phyloP scores from a whole-genome alignment of 768 basidiomycete genomes.

The Rhodotorula paludigena region DNA sequence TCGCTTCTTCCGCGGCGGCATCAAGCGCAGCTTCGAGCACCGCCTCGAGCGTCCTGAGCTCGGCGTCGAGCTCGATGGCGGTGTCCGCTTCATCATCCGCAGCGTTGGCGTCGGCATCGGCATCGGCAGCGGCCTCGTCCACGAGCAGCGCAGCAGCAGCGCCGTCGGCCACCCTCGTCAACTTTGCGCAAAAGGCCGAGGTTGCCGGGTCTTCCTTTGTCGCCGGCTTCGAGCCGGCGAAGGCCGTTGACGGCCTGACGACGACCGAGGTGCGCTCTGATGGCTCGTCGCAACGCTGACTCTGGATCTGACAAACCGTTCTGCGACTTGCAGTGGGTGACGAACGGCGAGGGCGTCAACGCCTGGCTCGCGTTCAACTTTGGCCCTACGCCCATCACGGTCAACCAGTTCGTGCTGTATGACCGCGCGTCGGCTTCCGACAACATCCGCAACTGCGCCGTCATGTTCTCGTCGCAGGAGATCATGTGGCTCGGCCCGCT shows the following conservation, averaged over 20 bases:
- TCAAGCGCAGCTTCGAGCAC: too few relatives aligned
- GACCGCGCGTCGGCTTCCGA: constrained; percentile 20
- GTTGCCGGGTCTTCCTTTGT: too few relatives aligned
- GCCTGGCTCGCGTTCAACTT: constrained; percentile 21
- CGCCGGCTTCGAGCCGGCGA: background rate
- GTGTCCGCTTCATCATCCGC: background rate
- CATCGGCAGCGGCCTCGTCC: too few relatives aligned
- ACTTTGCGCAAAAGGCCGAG: too few relatives aligned
- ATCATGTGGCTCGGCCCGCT: constrained; percentile 15
- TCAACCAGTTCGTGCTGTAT: constrained; percentile 20
- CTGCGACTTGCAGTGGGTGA: constrained; percentile 19
- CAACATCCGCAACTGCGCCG: constrained; percentile 12
- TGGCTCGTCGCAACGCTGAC: too few relatives aligned
- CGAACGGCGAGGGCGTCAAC: constrained; percentile 18
- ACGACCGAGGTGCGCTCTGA: background rate
- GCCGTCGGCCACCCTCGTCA: too few relatives aligned
- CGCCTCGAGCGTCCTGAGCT: too few relatives aligned
- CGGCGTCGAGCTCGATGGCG: too few relatives aligned
- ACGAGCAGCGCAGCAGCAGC: too few relatives aligned
- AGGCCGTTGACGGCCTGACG: background rate
- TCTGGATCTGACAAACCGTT: too few relatives aligned
- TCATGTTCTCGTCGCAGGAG: constrained; percentile 19
- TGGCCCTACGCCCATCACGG: background rate
- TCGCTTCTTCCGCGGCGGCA: background rate
- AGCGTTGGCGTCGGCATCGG: too few relatives aligned